Evolutionary conservation across 495 filamentous ascomycete genomes (phyloP).

Genomic region (Hypoxylon trugodes): DNA sequence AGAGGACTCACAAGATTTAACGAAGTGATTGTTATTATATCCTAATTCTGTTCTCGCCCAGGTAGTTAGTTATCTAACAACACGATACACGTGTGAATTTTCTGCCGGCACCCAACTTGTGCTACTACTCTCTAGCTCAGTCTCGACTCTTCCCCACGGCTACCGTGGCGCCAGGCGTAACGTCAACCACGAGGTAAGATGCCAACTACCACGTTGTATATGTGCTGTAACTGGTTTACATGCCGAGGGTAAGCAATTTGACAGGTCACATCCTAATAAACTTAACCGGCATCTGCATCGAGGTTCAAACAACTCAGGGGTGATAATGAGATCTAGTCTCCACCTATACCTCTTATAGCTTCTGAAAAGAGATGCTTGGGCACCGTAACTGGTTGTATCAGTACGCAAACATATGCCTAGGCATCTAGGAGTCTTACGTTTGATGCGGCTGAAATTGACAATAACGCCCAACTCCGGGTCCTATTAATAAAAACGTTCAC

Average conservation of each 20-base stretch:
- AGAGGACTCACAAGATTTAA: not conserved
- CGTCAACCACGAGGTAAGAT: slow-evolving; percentile 11
- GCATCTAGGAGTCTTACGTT: slow-evolving; percentile 6
- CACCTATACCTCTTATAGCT: not conserved
- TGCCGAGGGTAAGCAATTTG: not conserved
- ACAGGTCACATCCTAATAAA: not conserved
- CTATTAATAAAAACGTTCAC: slow-evolving; percentile 16
- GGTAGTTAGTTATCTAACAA: not conserved
- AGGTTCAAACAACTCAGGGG: not conserved
- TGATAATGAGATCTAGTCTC: slow-evolving; percentile 13
- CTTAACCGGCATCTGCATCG: slow-evolving; percentile 7
- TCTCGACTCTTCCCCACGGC: not conserved
- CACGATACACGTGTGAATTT: slow-evolving; percentile 28
- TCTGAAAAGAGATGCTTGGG: not conserved
- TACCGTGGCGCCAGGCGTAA: slow-evolving; percentile 23
- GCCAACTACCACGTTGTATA: slow-evolving; percentile 1
- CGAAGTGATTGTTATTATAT: slow-evolving; percentile 13
- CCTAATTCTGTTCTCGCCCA: not conserved
- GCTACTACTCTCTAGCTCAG: not conserved
- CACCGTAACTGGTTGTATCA: slow-evolving; percentile 9
- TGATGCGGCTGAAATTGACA: slow-evolving; percentile 22
- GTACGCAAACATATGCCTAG: slow-evolving; percentile 11
- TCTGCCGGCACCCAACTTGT: slow-evolving; percentile 8
- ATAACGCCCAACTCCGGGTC: not conserved
- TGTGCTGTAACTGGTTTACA: not conserved